Base-by-base conservation (phyloP, 306 rosid genomes). In the Styphnolobium japonicum region DNA sequence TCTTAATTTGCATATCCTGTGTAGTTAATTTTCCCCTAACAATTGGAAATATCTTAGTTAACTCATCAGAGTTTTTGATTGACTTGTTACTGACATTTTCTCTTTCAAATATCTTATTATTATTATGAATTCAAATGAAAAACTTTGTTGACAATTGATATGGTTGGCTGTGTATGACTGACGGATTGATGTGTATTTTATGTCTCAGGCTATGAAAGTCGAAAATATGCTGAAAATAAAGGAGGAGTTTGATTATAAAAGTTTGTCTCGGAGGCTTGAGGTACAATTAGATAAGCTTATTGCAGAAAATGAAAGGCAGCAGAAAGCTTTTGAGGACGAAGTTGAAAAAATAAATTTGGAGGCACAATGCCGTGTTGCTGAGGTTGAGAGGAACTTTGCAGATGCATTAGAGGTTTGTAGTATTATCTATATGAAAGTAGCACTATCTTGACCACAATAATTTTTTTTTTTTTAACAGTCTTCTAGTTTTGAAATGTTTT, bases 161-260 rank as follows among this genome's bases (percentile, higher is more conserved):
- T 76, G 39, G 19, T 65, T 42, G 36, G 27, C 48, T 62, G 27
- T 49, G 16, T 48, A 6, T 72, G 53, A 75, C 27, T 56, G 21
- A 83, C 58, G 19, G 73, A 29, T 73, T 42, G 36, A 71, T 81
- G 67, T 77, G 73, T 33, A 46, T 45, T 68, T 80, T 81, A 42
- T 75, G 53, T 77, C 6, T 82, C 83, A 80, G 98, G 97, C 98
- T 62, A 95, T 93, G 99, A 95, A 95, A 90, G 99, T 95, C 77
- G 97, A 95, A 82, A 95, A 95, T 77, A 93, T 95, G 97, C 85
- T 91, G 86, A 95, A 88, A 82, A 95, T 95, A 80, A 95, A 95
- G 84, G 99, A 95, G 85, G 99, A 95, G 85, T 95, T 95, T 86
- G 99, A 93, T 88, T 93, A 93, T 88, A 95, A 91, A 89, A 91